Evolutionary conservation across 202 grass and related monocot species (phyloP), one percentile per base, ranked within the genome.

Genomic region (Eragrostis tef): DNA sequence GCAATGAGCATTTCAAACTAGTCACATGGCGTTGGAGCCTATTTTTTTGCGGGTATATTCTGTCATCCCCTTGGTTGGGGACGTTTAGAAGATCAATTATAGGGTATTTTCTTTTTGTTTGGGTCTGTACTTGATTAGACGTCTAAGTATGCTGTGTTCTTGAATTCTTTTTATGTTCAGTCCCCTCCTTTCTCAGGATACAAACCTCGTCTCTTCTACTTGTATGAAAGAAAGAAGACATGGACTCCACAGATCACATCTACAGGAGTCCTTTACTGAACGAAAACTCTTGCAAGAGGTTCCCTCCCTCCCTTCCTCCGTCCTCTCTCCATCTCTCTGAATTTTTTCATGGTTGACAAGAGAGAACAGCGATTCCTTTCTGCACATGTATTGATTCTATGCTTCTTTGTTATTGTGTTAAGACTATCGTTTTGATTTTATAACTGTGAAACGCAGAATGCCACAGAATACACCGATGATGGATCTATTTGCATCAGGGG

Each of bases 271-370:
- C 74, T 73, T 49, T 87, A 10, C 67, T 83, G 25, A 73, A 73
- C 2, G 58, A 64, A 57, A 57, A 57, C n/a, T n/a, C 53, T 57
- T 22, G n/a, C 53, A 57, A 61, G 52, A 84, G 86, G 86, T 88
- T 70, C 21, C 20, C 13, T 13, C 29, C 1, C 27, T 12, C 54
- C 3, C 20, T 11, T 31, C 29, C 29, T 31, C 29, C 29, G 29
- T 31, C 29, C 71, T 20, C 26, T 17, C n/a, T 7, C 16, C 11
- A 3, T 31, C 29, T 31, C 29, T 31, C 29, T n/a, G n/a, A n/a
- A n/a, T n/a, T n/a, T n/a, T n/a, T n/a, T n/a, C n/a, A n/a, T n/a
- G n/a, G n/a, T n/a, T n/a, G n/a, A n/a, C n/a, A n/a, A n/a, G n/a
- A n/a, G n/a, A n/a, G n/a, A n/a, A n/a, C n/a, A n/a, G n/a, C n/a